Percentiles rank a stretch among this genome's conserved stretches.
These are phyloP conservation scores for Castanea mollissima DNA, from an alignment of 306 rosid species.

Conservation along the genomic window DNA sequence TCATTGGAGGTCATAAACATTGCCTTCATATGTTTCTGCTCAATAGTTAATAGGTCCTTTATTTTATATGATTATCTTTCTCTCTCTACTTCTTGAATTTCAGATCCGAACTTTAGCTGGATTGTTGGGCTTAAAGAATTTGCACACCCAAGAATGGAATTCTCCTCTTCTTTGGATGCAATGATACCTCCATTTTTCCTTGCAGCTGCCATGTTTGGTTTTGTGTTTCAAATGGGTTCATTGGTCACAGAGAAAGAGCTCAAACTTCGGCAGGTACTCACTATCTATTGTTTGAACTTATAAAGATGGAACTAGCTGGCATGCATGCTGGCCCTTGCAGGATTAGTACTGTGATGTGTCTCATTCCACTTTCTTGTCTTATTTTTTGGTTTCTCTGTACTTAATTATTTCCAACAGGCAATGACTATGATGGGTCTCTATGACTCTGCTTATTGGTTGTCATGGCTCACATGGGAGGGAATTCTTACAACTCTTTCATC, in stretches of 20 bases:
- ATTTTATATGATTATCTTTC: background rate
- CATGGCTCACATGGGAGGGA: conserved; percentile 90
- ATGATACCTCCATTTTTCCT: conserved; percentile 67
- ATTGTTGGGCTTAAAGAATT: conserved; percentile 61
- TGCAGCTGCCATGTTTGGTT: conserved; percentile 76
- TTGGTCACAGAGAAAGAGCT: conserved; percentile 82
- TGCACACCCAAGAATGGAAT: conserved; percentile 55
- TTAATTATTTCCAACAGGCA: conserved; percentile 45
- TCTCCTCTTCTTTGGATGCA: conserved; percentile 33
- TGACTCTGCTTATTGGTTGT: conserved; percentile 82
- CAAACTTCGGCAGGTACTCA: conserved; percentile 83
- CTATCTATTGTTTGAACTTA: no score
- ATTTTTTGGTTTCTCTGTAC: background rate
- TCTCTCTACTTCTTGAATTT: conserved; percentile 11
- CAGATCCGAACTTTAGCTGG: conserved; percentile 73
- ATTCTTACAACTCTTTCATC: conserved; percentile 55
- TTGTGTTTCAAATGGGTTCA: conserved; percentile 74
- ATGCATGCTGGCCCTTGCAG: background rate
- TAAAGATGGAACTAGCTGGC: no score
- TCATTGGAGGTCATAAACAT: conserved; percentile 62
- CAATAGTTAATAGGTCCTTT: background rate
- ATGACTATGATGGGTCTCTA: conserved; percentile 92
- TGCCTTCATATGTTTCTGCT: background rate
- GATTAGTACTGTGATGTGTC: background rate
- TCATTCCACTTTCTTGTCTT: background rate